Evolutionary conservation across 495 filamentous ascomycete genomes (phyloP), one percentile per base, ranked within the genome.

Genomic region (Penicillium egyptiacum): DNA sequence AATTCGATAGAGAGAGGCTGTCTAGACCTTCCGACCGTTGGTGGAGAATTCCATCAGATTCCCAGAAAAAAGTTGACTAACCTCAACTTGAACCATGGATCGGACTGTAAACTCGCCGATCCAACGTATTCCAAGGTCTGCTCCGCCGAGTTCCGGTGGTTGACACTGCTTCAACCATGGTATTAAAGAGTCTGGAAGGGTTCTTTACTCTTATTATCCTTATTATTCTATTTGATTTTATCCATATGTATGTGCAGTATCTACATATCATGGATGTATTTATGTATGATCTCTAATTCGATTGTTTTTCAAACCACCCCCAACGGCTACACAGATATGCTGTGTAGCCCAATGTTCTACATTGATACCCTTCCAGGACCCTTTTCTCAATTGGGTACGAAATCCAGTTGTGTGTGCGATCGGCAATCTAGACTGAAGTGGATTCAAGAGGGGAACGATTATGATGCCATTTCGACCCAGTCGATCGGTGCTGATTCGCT

Each of bases 101-200:
- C 11, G 22, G 31, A 28, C 37, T 53, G n/a, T n/a, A 8, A 49
- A 45, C 9, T 37, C 10, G 26, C 31, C 43, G 43, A 49, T 47
- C 41, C 19, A 14, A 39, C 50, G 33, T 33, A 17, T 39, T 39
- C n/a, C 35, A 39, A 3, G 35, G 35, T 30, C 5, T 35, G 14
- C 52, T 66, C 64, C 64, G 64, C 53, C 28, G 17, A 31, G 64
- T 64, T 67, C 64, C 64, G 61, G 48, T 59, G 64, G 61, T 62
- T 55, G 41, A 64, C 48, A 52, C 5, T 20, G 8, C 4, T 22
- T 20, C 26, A 57, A 40, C 64, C 64, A 52, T 41, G 61, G 61
- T 42, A 40, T 10, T 0, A 1, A 6, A 4, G 8, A 30, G 10
- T 43, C 39, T 43, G 25, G 50, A 42, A 51, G 48, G 48, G 14